A percentile compares a stretch with the other conserved stretches of the same genome.
Evolutionary conservation across 192 early-diverging fungal genomes (phyloP).

Genomic region (Phycomyces nitens): DNA sequence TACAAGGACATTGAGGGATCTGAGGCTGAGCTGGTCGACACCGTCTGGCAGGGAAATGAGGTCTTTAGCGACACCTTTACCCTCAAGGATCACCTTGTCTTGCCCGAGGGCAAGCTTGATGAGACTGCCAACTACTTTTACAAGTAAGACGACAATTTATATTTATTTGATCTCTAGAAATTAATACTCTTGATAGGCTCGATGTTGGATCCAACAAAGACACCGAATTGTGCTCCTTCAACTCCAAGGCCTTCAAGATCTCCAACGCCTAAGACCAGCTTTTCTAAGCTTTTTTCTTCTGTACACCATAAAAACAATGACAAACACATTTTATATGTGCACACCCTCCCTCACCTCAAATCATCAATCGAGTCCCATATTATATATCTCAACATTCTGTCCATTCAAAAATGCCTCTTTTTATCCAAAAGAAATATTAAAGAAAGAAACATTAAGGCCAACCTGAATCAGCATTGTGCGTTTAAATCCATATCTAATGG

Average conservation of each 20-base stretch:
- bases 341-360: too few species aligned
- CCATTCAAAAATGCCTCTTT: neutral
- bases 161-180: too few species aligned
- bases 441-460: too few species aligned
- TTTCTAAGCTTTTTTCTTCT: neutral
- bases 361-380: too few species aligned
- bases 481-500: neutral
- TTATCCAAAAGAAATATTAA: too few species aligned
- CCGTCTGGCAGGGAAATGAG: slow-evolving; percentile 11
- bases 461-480: too few species aligned
- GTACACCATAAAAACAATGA: neutral
- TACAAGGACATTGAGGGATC: slow-evolving; percentile 10
- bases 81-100: slow-evolving; percentile 23
- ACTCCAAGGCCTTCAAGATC: slow-evolving; percentile 28
- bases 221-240: slow-evolving; percentile 14
- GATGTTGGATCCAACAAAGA: slow-evolving; percentile 18
- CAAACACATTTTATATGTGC: neutral
- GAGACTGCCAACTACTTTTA: slow-evolving; percentile 7
- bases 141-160: neutral
- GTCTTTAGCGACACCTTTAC: slow-evolving; percentile 12
- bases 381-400: too few species aligned
- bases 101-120: slow-evolving; percentile 9
- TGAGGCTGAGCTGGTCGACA: slow-evolving; percentile 14
- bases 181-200: too few species aligned
- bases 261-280: neutral